Base-by-base conservation (phyloP, 352 stramenopile genomes). In the Plasmopara muralis region DNA sequence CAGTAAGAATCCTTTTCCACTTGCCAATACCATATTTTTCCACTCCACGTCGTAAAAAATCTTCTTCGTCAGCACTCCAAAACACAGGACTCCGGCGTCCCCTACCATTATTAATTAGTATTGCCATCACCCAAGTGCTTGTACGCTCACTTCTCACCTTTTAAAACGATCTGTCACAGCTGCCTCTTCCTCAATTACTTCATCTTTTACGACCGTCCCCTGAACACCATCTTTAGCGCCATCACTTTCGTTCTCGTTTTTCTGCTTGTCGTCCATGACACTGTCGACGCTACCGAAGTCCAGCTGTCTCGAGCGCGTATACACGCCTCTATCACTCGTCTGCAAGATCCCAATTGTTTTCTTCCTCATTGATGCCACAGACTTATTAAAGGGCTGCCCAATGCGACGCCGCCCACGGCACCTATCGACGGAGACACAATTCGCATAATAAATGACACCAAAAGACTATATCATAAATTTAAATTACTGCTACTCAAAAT, bases 1-100 rank as follows among this genome's bases (percentile, higher is more conserved):
- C 54, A 0, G 55, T n/a, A 0, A 84, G 53, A 35, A 88, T 85
- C 20, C 56, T 35, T 38, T 60, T 65, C 77, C 77, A 87, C 7
- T 68, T 67, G 12, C 74, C 77, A 13, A 58, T 14, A 4, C 74
- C 74, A 35, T 64, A 54, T 40, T 57, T 66, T 33, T 49, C 51
- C n/a, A 88, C 72, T n/a, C 72, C 68, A 10, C 47, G 33, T 13
- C 69, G 50, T 9, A 85, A 47, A 31, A 64, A 66, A 4, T 69
- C 38, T 35, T 77, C 74, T 44, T 88, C 77, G 7, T 69, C 64
- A 0, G 44, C 50, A 14, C 55, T 75, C 74, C 77, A 88, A 13
- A 58, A 66, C 25, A 75, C 45, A 1, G 38, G 72, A 38, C 39
- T 30, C 9, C 68, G 65, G 4, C 70, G 55, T 25, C 28, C 31